Base-by-base conservation (phyloP, 1,284 basidiomycete species). In the Cutaneotrichosporon sp. region DNA sequence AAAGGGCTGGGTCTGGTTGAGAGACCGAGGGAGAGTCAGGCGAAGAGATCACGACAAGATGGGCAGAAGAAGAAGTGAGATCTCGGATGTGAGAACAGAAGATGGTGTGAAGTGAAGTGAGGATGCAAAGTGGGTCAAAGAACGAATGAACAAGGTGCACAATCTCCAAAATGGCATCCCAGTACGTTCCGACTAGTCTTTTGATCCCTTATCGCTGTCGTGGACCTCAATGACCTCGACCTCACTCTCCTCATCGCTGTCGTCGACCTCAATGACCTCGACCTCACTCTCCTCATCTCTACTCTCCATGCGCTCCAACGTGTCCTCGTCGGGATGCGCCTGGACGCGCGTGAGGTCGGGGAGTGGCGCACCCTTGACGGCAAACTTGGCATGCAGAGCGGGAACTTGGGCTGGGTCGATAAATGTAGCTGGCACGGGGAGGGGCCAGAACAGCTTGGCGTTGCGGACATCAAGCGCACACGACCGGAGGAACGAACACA, bases 401-500 rank as follows among this genome's bases (percentile, higher is more conserved):
- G 11, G 13, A 40, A 40, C 10, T 14, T 40, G 38, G 38, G 38
- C 38, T 5, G 38, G 38, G n/a, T 49, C 47, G 47, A 49, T 26
- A 14, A 49, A 14, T 21, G 47, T 49, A 10, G 10, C 47, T 5
- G 51, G 51, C 30, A 0, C 4, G 1, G 8, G 30, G 31, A 52
- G 51, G 16, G 51, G 51, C 26, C 22, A 52, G 51, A 18, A 22
- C 18, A 52, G 30, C 51, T 30, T 18, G 30, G 31, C 26, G 51
- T 52, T 52, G 51, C 51, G 51, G 30, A 52, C 7, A 9, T 52
- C 51, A 11, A 32, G 30, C 14, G 51, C 51, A 18, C 51, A 52
- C 11, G 26, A 52, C 7, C 16, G 16, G 6, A 52, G 16, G 51
- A 52, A 52, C 11, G 51, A 13, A 2, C 16, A 31, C 10, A 52